Evolutionary conservation across 768 basidiomycete species (phyloP), one percentile per base, ranked within the genome.

Genomic region (Leccinum disarticulatum): DNA sequence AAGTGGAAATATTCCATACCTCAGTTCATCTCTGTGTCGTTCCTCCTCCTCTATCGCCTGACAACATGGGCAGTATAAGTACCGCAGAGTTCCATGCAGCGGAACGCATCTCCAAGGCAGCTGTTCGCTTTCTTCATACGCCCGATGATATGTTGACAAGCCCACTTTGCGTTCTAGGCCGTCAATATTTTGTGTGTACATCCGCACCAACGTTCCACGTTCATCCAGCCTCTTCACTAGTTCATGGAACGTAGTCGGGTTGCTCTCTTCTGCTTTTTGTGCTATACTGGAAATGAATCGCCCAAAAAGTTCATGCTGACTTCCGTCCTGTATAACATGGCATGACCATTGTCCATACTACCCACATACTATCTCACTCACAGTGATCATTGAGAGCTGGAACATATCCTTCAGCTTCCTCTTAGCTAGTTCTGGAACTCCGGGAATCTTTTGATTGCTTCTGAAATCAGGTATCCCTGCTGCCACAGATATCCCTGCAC

Each of bases 121-220:
- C 1, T 35, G 0, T 35, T 13, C 9, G 11, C 3, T 6, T 1
- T 19, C 7, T n/a, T 9, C 0, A 30, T 6, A 3, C 13, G 56
- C n/a, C n/a, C 19, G 55, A 59, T 64, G 61, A 46, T 63, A 58
- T 4, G 58, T 58, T 0, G 54, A 46, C 0, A 65, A 1, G 3
- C 64, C 64, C 6, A 55, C 51, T 41, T 54, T 63, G 2, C 51
- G 54, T 52, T 65, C 61, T 1, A 65, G 48, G 3, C 62, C 48
- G 35, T 65, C 56, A 1, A 65, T 60, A 25, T 65, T 65, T 31
- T 65, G 62, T 1, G 61, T 65, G 22, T 65, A 65, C 41, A 60
- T 13, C 25, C 48, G 41, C 10, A 63, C 41, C 3, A 65, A 58
- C 0, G 33, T 56, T 4, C 52, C 52, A 1, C 49, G 43, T 52